Percentiles rank a stretch among this genome's conserved stretches.
Evolutionary conservation across 2,329 filamentous ascomycete genomes (phyloP).

Genomic region (Aspergillus awamori): DNA sequence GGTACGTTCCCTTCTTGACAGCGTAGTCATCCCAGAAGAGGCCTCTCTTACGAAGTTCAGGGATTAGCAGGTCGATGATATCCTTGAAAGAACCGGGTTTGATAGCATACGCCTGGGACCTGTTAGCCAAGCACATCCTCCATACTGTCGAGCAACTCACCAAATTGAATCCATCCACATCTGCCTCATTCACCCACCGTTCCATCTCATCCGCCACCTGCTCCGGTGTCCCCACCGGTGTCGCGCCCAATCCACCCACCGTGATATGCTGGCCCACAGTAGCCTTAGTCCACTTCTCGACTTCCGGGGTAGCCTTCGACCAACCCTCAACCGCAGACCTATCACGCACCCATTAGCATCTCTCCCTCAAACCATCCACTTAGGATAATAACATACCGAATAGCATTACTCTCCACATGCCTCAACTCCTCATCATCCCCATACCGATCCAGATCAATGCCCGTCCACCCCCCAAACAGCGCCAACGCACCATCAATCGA

Average conservation of each 20-base stretch:
- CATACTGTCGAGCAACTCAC: constrained; percentile 45
- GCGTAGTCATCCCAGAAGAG: constrained; percentile 45
- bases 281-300: constrained; percentile 71
- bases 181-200: constrained; percentile 67
- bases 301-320: constrained; percentile 60
- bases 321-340: constrained; percentile 55
- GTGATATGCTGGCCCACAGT: constrained; percentile 69
- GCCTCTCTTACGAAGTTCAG: constrained; percentile 63
- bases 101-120: constrained; percentile 61
- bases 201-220: constrained; percentile 70
- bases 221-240: constrained; percentile 64
- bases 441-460: constrained; percentile 64
- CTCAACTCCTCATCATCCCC: constrained; percentile 66
- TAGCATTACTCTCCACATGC: constrained; percentile 64
- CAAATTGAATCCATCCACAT: constrained; percentile 76
- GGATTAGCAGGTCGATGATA: constrained; percentile 66
- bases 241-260: constrained; percentile 68
- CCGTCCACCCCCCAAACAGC: constrained; percentile 75
- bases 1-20: constrained; percentile 40
- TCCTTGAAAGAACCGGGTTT: constrained; percentile 70
- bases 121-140: constrained; percentile 21
- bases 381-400: constrained; percentile 43
- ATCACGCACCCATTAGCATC: constrained; percentile 4
- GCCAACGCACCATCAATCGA: constrained; percentile 68
- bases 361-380: background rate